Base-by-base conservation (phyloP, 2,329 filamentous ascomycete genomes). In the Aspergillus persii region DNA sequence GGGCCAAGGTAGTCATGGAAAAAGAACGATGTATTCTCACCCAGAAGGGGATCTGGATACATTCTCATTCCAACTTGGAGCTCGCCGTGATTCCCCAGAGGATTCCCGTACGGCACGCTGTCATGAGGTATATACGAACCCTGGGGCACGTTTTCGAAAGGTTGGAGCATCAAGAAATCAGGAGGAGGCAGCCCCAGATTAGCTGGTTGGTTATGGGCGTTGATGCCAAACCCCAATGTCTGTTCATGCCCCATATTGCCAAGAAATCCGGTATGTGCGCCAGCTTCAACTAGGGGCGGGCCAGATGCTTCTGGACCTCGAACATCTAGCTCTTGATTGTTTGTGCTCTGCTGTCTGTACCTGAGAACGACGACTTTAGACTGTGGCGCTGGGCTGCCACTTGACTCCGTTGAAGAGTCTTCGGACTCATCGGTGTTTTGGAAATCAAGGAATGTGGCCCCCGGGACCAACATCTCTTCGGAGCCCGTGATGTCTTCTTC, bases 361-460 rank as follows among this genome's bases (percentile, higher is more conserved):
- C 61, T 66, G 29, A 63, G 57, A 8, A 63, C 52, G 4, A 67
- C 47, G n/a, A 65, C n/a, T 47, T 57, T 61, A 33, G 54, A 60
- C n/a, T 12, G 26, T 31, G 31, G 50, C 3, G 36, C 5, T 2
- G 44, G 44, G 18, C 29, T 26, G 12, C 53, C 6, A 9, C 15
- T 33, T 9, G 30, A 47, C 18, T 41, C 15, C 15, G 46, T 18
- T 12, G 15, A 41, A n/a, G 49, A 23, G 26, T 46, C 47, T 41
- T 59, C 23, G 15, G 15, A 6, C 11, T n/a, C 29, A 9, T 44
- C 29, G 12, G 15, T 60, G 52, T 67, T 61, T 0, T 63, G 66
- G 30, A 62, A 57, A 4, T 61, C 52, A 15, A 68, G 61, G 5
- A 67, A 66, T 0, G 53, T 50, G n/a, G 66, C 63, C 5, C 61